These are phyloP conservation scores for Penicillium cataractarum DNA, from an alignment of 495 filamentous ascomycete species.

Conservation along the genomic window DNA sequence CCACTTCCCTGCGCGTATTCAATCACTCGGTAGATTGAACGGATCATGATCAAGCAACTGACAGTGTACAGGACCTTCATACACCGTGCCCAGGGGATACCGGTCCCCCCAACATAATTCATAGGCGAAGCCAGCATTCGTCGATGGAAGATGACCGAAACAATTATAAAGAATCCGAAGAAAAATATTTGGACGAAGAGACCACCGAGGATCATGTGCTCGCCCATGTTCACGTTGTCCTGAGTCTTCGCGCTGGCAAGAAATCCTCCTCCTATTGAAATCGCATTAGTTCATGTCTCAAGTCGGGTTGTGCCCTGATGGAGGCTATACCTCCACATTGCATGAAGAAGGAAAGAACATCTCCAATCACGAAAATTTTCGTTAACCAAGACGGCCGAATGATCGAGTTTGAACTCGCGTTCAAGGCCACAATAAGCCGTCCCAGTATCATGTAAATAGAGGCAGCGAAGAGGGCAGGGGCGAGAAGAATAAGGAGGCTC, in stretches of 20 bases:
- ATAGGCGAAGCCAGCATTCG: conserved; percentile 36
- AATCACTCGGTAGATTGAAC: conserved; percentile 61
- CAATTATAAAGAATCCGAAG: conserved; percentile 48
- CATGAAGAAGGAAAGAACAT: conserved; percentile 31
- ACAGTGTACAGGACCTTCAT: conserved; percentile 55
- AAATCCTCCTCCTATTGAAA: conserved; percentile 25
- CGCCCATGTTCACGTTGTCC: conserved; percentile 36
- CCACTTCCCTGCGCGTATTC: conserved; percentile 62
- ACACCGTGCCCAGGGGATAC: conserved; percentile 49
- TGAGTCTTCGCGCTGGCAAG: conserved; percentile 27
- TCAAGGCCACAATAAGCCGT: conserved; percentile 44
- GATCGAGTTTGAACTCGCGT: conserved; percentile 36
- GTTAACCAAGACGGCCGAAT: conserved; percentile 25
- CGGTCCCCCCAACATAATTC: conserved; percentile 4
- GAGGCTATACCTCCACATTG: conserved; percentile 25
- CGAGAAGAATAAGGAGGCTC: conserved; percentile 46
- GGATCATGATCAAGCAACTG: conserved; percentile 59
- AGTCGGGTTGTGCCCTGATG: too few relatives aligned
- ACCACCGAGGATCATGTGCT: conserved; percentile 50
- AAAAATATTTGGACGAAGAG: conserved; percentile 48
- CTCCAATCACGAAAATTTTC: conserved; percentile 35
- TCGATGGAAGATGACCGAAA: conserved; percentile 42
- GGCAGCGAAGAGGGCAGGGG: conserved; percentile 52
- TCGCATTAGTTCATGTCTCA: background rate
- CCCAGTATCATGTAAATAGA: conserved; percentile 61